Evolutionary conservation across 305 asterid genomes (phyloP).

Genomic region (Rubia balearica): DNA sequence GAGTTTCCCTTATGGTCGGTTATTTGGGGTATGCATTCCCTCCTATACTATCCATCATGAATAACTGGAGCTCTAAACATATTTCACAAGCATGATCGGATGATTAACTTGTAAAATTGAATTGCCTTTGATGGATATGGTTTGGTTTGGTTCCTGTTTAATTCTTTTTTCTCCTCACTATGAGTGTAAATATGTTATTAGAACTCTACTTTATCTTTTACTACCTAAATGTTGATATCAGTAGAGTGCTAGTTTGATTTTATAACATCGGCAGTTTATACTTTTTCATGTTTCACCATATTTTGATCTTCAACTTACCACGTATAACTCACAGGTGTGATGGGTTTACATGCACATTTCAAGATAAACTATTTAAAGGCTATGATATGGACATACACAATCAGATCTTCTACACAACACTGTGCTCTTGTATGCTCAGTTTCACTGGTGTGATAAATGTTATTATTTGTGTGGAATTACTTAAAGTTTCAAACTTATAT

Average conservation of each 20-base stretch:
- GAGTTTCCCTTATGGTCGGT: conserved; percentile 95
- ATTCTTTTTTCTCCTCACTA: not conserved
- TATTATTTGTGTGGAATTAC: too few relatives aligned
- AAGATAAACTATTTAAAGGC: too few relatives aligned
- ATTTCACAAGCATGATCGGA: not conserved
- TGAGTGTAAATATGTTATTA: not conserved
- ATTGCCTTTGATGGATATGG: not conserved
- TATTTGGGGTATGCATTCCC: conserved; percentile 76
- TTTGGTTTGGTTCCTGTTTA: not conserved
- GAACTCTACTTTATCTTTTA: not conserved
- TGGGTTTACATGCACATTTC: too few relatives aligned
- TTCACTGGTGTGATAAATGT: too few relatives aligned
- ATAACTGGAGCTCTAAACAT: not conserved
- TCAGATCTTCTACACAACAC: too few relatives aligned
- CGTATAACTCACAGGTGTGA: too few relatives aligned
- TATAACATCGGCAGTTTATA: conserved; percentile 8
- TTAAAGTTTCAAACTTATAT: too few relatives aligned
- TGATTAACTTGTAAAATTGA: not conserved
- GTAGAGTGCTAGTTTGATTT: not conserved
- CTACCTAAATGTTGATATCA: not conserved
- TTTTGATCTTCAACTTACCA: not conserved
- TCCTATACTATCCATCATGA: conserved; percentile 2
- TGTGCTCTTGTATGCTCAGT: too few relatives aligned
- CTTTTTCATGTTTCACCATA: conserved; percentile 11
- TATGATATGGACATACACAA: too few relatives aligned